phyloP scores from a whole-genome alignment of 768 basidiomycete genomes.

The Leccinellum rugosiceps region DNA sequence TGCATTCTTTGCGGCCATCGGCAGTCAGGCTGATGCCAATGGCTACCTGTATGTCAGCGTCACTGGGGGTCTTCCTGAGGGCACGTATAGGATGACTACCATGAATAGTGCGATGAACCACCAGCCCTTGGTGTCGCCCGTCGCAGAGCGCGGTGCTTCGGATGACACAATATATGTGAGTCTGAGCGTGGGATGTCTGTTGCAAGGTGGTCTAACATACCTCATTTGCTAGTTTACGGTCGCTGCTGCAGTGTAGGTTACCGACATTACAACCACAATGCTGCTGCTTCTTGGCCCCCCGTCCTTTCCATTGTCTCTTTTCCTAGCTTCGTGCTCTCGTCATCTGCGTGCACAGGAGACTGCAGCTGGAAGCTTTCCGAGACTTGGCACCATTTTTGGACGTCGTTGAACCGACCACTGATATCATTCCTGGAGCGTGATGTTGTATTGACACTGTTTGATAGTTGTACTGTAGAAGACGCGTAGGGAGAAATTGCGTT shows the following conservation, averaged over 20 bases:
- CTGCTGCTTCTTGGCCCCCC: too few relatives aligned
- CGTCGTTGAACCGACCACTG: too few relatives aligned
- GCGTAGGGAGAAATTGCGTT: too few relatives aligned
- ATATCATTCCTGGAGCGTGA: too few relatives aligned
- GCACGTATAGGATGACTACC: slow-evolving; percentile 45
- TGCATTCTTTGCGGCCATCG: slow-evolving; percentile 58
- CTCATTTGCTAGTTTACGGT: slow-evolving; percentile 26
- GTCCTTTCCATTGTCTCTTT: too few relatives aligned
- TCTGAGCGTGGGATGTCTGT: neutral
- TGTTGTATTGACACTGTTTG: too few relatives aligned
- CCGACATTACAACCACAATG: slow-evolving; percentile 4
- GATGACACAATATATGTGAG: slow-evolving; percentile 43
- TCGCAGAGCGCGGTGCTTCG: slow-evolving; percentile 40
- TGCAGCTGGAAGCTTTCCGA: too few relatives aligned
- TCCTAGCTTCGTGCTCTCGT: too few relatives aligned
- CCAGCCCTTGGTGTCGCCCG: slow-evolving; percentile 34
- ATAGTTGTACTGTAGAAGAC: too few relatives aligned
- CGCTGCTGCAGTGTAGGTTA: neutral
- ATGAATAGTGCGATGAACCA: slow-evolving; percentile 49
- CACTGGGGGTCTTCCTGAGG: slow-evolving; percentile 50
- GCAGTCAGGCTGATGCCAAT: slow-evolving; percentile 37
- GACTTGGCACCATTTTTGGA: too few relatives aligned
- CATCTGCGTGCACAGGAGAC: too few relatives aligned
- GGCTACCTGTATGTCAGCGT: slow-evolving; percentile 49
- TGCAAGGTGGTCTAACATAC: slow-evolving; percentile 2